A percentile compares a stretch with the other conserved stretches of the same genome.
Conservation (phyloP, 2,329 filamentous ascomycete species). For the Phyllosticta citribraziliensis region DNA sequence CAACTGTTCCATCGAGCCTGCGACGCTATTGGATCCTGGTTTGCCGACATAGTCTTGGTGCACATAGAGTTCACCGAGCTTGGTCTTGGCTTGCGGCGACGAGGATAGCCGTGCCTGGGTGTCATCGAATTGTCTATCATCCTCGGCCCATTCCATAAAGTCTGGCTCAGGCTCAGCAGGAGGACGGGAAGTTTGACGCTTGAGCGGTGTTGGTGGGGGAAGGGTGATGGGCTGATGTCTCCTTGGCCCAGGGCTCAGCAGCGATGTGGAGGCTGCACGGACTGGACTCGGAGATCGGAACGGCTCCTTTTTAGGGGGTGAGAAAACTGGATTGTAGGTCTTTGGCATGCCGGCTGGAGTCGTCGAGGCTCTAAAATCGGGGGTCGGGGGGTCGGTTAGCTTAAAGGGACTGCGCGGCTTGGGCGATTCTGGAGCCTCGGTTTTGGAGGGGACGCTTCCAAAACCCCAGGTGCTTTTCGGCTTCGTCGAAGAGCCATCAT, state of each 20-base stretch:
- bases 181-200: conserved; percentile 18
- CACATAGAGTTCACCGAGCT: conserved; percentile 49
- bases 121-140: conserved; percentile 49
- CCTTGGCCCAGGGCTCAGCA: conserved; percentile 15
- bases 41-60: conserved; percentile 37
- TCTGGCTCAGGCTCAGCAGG: conserved; percentile 29
- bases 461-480: neutral
- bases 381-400: conserved; percentile 12
- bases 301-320: conserved; percentile 45
- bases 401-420: conserved; percentile 18
- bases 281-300: conserved; percentile 66
- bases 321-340: conserved; percentile 41
- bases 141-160: conserved; percentile 24
- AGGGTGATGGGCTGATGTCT: conserved; percentile 22
- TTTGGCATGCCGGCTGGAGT: conserved; percentile 30
- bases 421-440: conserved; percentile 14
- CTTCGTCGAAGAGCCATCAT: neutral
- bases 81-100: neutral
- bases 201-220: conserved; percentile 18
- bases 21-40: conserved; percentile 30
- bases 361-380: conserved; percentile 6
- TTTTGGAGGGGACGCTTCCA: neutral
- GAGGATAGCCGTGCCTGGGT: neutral
- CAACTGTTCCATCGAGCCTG: conserved; percentile 40
- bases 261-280: conserved; percentile 46